Evolutionary conservation across 352 stramenopile genomes (phyloP), one percentile per base, ranked within the genome.

Genomic region (Pythium sukuiense): DNA sequence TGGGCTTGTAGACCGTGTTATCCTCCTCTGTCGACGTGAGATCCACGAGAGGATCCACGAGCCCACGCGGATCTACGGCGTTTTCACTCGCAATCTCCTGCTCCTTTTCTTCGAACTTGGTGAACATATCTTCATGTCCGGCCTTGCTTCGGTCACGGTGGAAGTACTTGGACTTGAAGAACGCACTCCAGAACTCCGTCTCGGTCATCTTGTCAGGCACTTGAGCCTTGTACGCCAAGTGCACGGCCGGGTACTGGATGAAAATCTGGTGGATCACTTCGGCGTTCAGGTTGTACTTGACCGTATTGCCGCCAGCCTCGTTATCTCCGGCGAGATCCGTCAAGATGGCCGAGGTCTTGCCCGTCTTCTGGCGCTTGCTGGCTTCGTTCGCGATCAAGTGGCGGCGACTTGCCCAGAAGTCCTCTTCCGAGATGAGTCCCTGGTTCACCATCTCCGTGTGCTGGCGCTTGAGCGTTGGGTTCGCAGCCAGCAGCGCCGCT

Each of bases 261-360:
- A 96, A 96, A 61, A 96, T 96, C 74, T 96, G 87, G 63, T 96
- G 87, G 67, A 96, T 94, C 50, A 94, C 87, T 29, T 96, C 85
- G 1, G 86, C 85, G 49, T 96, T 96, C 53, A 96, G 71, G 45
- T 96, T 96, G 72, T 96, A 96, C 72, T 96, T 96, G 73, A 96
- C 81, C 29, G 90, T 81, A 41, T 93, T 90, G 12, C 84, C 83
- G 27, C 76, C 73, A 6, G 79, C 67, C 24, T 90, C 85, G 63
- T 87, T 93, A 49, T 93, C 76, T 12, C 81, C 83, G 32, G 81
- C 73, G 26, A 96, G 59, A 50, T 96, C 87, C 14, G 87, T 93
- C 49, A 96, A 57, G 27, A 96, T 93, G 14, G 87, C 83, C 7
- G 83, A 93, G 59, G 87, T 94, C 59, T 94, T 94, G 64, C 72